Evolutionary conservation across 2,329 filamentous ascomycete species (phyloP).

Genomic region (Verticillium albo-atrum): DNA sequence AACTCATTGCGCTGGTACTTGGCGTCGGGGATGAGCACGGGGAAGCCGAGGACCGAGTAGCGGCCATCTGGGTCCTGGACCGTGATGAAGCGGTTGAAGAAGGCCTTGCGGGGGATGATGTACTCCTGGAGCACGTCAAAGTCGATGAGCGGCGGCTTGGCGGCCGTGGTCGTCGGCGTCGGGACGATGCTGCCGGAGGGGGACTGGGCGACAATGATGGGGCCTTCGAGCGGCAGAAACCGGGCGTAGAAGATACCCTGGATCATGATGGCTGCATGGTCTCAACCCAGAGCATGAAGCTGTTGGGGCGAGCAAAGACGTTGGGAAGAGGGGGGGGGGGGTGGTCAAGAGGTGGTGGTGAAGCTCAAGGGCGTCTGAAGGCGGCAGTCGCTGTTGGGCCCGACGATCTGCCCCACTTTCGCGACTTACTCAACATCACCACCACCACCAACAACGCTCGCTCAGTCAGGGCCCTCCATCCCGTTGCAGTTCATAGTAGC

Average conservation of each 20-base stretch:
- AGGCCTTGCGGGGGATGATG: slow-evolving; percentile 90
- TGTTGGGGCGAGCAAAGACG: not conserved
- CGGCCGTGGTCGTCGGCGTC: slow-evolving; percentile 22
- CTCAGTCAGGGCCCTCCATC: no score
- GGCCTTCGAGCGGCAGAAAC: slow-evolving; percentile 64
- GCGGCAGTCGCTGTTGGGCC: not conserved
- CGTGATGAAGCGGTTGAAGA: slow-evolving; percentile 86
- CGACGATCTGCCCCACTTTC: not conserved
- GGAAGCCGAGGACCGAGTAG: slow-evolving; percentile 80
- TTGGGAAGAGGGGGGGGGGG: not conserved
- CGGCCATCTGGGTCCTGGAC: slow-evolving; percentile 66
- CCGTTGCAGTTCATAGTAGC: no score
- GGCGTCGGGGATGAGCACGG: slow-evolving; percentile 78
- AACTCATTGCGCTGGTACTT: slow-evolving; percentile 91
- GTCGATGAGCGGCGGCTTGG: slow-evolving; percentile 66
- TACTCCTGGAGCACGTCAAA: slow-evolving; percentile 87
- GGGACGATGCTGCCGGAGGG: slow-evolving; percentile 58
- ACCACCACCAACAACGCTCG: no score
- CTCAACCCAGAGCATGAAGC: not conserved
- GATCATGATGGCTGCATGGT: slow-evolving; percentile 45
- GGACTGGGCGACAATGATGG: slow-evolving; percentile 59
- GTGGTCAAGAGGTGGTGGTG: not conserved
- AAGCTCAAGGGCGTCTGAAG: not conserved
- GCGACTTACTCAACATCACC: not conserved
- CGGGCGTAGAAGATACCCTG: slow-evolving; percentile 68